Percentiles rank a stretch among this genome's conserved stretches.
These are phyloP conservation scores for Myriosclerotinia scirpicola DNA, from an alignment of 2,329 filamentous ascomycete genomes.

Conservation along the genomic window DNA sequence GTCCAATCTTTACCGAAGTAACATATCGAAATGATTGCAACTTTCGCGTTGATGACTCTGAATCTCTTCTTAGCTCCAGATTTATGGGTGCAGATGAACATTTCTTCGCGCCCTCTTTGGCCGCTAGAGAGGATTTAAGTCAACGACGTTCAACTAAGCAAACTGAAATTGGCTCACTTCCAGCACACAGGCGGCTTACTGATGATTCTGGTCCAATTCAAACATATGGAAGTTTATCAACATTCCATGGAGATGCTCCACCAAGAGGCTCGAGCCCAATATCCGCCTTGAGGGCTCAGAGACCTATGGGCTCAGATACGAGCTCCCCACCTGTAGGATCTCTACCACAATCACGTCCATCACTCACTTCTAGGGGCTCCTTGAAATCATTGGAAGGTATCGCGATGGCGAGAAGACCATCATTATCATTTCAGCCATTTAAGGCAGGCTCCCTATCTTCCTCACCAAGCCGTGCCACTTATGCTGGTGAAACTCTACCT, in stretches of 20 bases:
- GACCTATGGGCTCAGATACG: conserved; percentile 59
- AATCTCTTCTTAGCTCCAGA: conserved; percentile 84
- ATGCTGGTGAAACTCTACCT: conserved; percentile 43
- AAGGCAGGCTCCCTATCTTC: conserved; percentile 94
- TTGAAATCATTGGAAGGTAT: conserved; percentile 50
- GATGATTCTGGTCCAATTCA: conserved; percentile 64
- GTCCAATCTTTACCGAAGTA: conserved; percentile 77
- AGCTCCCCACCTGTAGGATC: conserved; percentile 57
- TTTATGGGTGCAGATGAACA: conserved; percentile 91
- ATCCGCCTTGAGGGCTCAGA: conserved; percentile 73
- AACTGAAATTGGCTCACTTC: conserved; percentile 71
- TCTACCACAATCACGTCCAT: conserved; percentile 42
- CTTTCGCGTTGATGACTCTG: conserved; percentile 88
- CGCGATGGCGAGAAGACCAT: conserved; percentile 65
- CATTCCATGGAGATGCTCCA: conserved; percentile 80
- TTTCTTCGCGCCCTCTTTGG: conserved; percentile 78
- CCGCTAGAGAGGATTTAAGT: conserved; percentile 41
- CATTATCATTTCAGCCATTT: conserved; percentile 91
- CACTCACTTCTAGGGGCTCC: conserved; percentile 39
- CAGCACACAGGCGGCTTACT: conserved; percentile 55
- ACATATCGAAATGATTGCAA: conserved; percentile 85
- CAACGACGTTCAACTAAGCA: conserved; percentile 42
- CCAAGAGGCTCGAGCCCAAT: conserved; percentile 81
- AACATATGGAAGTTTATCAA: conserved; percentile 86
- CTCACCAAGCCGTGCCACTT: conserved; percentile 61